Evolutionary conservation across 805 yeast genomes (phyloP), one percentile per base, ranked within the genome.

Genomic region (Candida awuae): DNA sequence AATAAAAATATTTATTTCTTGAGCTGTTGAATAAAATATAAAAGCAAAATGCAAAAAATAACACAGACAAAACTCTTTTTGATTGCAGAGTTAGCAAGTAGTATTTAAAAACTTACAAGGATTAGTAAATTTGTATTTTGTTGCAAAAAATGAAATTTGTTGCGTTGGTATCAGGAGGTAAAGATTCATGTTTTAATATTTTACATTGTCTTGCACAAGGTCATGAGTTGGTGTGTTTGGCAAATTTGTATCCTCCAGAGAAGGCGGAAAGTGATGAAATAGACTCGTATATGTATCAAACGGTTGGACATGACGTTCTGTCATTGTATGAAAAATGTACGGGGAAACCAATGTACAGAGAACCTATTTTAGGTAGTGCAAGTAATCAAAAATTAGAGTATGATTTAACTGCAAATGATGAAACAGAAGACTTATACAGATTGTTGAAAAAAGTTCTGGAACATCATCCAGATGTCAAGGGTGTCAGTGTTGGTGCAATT

Each of bases 251-350:
- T 51, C 96, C 96, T 1, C 67, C 49, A 8, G 61, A 46, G 15
- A 25, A 25, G 28, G 31, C 33, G 21, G 53, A 43, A 17, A 80
- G 77, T 48, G 64, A 61, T 38, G 98, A 92, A 58, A 63, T 92
- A 38, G 97, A 92, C 57, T 84, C 95, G 38, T 90, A 81, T 55
- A 92, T 92, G 98, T 92, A 84, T 59, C 98, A 92, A 61, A 92
- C 98, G 0, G 97, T 92, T 7, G 98, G 98, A 0, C 92, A 84
- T 58, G 84, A 82, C 45, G 74, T 83, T 3, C 67, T 92, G 2
- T 69, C 73, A 0, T 59, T 65, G 38, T 85, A 88, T 53, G 63
- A 72, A 3, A 68, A 78, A 43, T 84, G 95, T 52, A 63, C 84
- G 30, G 88, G 77, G 7, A 75, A 83, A 1, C 97, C 98, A 0